Evolutionary conservation across 371 early-diverging fungal species (phyloP).

Genomic region (Lichtheimia hyalospora): DNA sequence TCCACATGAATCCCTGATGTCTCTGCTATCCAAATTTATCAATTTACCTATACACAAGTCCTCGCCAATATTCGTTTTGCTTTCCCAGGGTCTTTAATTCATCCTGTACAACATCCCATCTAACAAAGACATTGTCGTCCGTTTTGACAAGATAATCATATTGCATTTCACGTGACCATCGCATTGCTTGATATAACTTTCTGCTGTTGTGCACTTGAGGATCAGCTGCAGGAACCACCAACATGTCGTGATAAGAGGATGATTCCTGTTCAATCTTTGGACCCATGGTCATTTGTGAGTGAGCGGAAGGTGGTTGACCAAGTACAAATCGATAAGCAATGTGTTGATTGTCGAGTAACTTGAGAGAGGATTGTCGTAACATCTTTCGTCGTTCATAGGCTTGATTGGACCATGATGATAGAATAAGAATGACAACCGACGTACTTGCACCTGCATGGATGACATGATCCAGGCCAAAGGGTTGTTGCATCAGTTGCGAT

Average conservation of each 20-base stretch:
- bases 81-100: slow-evolving; percentile 40
- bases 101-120: slow-evolving; percentile 50
- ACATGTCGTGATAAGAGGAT: slow-evolving; percentile 44
- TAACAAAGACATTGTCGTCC: slow-evolving; percentile 62
- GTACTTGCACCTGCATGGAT: slow-evolving; percentile 18
- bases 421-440: slow-evolving; percentile 44
- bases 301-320: slow-evolving; percentile 53
- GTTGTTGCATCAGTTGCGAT: slow-evolving; percentile 36
- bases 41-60: slow-evolving; percentile 56
- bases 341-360: slow-evolving; percentile 30
- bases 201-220: slow-evolving; percentile 44
- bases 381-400: slow-evolving; percentile 38
- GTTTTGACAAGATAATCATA: slow-evolving; percentile 63
- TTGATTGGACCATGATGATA: slow-evolving; percentile 57
- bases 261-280: slow-evolving; percentile 47
- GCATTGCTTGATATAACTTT: slow-evolving; percentile 55
- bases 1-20: not conserved
- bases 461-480: slow-evolving; percentile 19
- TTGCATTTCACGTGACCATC: slow-evolving; percentile 44
- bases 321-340: slow-evolving; percentile 57
- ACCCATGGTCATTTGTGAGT: slow-evolving; percentile 39
- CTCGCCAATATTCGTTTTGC: slow-evolving; percentile 52
- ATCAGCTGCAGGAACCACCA: slow-evolving; percentile 61
- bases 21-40: not conserved
- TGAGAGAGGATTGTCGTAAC: slow-evolving; percentile 45